Base-by-base conservation (phyloP, 345 rosid species). In the Euphorbia lathyris region DNA sequence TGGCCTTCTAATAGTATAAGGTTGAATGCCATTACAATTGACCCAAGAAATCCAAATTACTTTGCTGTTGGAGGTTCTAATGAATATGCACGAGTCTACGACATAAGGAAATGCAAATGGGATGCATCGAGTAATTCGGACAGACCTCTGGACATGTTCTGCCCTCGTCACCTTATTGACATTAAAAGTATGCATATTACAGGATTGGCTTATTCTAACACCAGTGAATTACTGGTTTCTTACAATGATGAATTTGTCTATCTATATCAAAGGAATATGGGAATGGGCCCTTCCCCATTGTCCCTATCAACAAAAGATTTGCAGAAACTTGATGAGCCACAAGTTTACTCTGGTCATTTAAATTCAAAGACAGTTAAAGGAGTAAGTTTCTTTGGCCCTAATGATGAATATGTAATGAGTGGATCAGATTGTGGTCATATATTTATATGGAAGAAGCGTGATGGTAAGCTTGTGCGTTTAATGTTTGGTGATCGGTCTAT, bases 371-470 rank as follows among this genome's bases (percentile, higher is more conserved):
- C 89, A 7, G 76, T 87, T 17, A 85, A 87, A 73, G 89, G 88
- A 74, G 89, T 84, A 65, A 87, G 71, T 58, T 85, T 87, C 72
- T 84, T 85, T 23, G 86, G 92, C 61, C 89, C 88, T 16, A 81
- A 78, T 40, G 92, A 85, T 76, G 92, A 87, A 61, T 84, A 85
- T 71, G 86, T 85, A 55, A 48, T 67, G 27, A 85, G 86, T 64
- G 92, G 89, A 55, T 87, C 92, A 65, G 92, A 87, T 75, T 87
- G 89, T 50, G 88, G 89, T 51, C 86, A 83, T 72, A 81, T 88
- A 30, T 88, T 84, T 74, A 77, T 86, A 19, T 88, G 93, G 93
- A 80, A 77, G 76, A 87, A 87, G 83, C 74, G 69, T 70, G 85
- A 78, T 5, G 84, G 80, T 27, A 84, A 78, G 77, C 84, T 87